These are phyloP conservation scores for Coemansia sp. DNA, from an alignment of 192 early-diverging fungal species.

Conservation along the genomic window DNA sequence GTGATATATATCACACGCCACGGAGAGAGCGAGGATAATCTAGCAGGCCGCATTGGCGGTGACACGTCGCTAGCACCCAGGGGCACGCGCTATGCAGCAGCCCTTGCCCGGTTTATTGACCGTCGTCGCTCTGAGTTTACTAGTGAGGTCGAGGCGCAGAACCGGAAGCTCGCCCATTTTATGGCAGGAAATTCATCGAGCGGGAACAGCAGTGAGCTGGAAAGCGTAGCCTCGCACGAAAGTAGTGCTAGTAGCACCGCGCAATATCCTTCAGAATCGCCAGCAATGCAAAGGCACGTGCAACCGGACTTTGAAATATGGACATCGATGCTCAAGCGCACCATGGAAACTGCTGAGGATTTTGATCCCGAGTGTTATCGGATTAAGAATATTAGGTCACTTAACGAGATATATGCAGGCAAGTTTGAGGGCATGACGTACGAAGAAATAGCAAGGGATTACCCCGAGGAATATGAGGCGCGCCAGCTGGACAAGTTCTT, in stretches of 20 bases:
- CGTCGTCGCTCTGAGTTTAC: constrained; percentile 54
- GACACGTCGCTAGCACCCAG: constrained; percentile 73
- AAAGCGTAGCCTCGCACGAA: constrained; percentile 14
- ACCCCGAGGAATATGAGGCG: constrained; percentile 81
- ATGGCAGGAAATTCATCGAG: constrained; percentile 29
- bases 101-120: constrained; percentile 77
- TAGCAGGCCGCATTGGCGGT: constrained; percentile 81
- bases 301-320: constrained; percentile 59
- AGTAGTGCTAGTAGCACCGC: constrained; percentile 14
- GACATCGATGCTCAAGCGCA: constrained; percentile 85
- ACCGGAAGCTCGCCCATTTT: constrained; percentile 36
- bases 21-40: constrained; percentile 90
- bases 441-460: constrained; percentile 71
- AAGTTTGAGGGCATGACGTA: constrained; percentile 77
- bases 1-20: constrained; percentile 92
- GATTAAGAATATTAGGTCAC: constrained; percentile 73
- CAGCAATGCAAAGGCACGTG: constrained; percentile 13
- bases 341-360: constrained; percentile 79
- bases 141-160: constrained; percentile 51
- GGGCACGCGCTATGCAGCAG: constrained; percentile 71
- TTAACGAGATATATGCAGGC: constrained; percentile 96
- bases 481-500: constrained; percentile 84
- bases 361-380: constrained; percentile 81
- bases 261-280: neutral
- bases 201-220: constrained; percentile 38